Conservation (phyloP, 2,329 filamentous ascomycete genomes). For the Fusarium dimerum region DNA sequence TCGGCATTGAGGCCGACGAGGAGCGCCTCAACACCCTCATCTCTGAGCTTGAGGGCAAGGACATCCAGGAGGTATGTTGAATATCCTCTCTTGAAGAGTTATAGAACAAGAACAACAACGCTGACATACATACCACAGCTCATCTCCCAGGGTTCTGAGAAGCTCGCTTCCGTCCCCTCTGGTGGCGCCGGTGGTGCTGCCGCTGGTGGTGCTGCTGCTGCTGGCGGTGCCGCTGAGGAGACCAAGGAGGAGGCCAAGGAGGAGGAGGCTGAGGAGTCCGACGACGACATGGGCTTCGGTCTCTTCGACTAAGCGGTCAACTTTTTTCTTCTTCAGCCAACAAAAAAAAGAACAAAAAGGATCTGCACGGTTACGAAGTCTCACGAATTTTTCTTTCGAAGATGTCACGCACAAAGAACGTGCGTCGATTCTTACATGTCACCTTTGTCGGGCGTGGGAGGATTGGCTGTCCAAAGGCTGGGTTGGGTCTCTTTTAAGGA, state of each 20-base stretch:
- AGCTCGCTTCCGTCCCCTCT: slow-evolving; percentile 97
- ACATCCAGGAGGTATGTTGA: slow-evolving; percentile 81
- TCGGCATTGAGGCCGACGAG: slow-evolving; percentile 90
- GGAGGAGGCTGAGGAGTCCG: slow-evolving; percentile 59
- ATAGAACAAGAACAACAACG: neutral
- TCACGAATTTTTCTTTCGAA: slow-evolving; percentile 36
- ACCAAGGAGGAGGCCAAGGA: slow-evolving; percentile 83
- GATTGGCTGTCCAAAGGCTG: slow-evolving; percentile 34
- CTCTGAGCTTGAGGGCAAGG: slow-evolving; percentile 87
- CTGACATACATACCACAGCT: slow-evolving; percentile 57
- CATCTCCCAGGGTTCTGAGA: slow-evolving; percentile 84
- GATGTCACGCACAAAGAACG: slow-evolving; percentile 33
- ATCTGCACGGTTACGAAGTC: slow-evolving; percentile 33
- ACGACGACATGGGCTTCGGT: slow-evolving; percentile 78
- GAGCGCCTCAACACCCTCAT: slow-evolving; percentile 87
- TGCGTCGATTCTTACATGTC: slow-evolving; percentile 32
- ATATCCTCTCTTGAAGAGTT: neutral
- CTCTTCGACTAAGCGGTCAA: slow-evolving; percentile 66
- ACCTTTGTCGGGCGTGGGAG: slow-evolving; percentile 30
- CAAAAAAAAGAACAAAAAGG: slow-evolving; percentile 5
- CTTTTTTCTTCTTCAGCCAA: slow-evolving; percentile 6
- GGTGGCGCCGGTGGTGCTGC: slow-evolving; percentile 78
- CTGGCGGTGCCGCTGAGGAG: slow-evolving; percentile 67
- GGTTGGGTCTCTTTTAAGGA: slow-evolving; percentile 31
- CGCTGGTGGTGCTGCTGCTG: slow-evolving; percentile 67